Evolutionary conservation across 1,284 basidiomycete species (phyloP), one percentile per base, ranked within the genome.

Genomic region (Moesziomyces parantarcticus): DNA sequence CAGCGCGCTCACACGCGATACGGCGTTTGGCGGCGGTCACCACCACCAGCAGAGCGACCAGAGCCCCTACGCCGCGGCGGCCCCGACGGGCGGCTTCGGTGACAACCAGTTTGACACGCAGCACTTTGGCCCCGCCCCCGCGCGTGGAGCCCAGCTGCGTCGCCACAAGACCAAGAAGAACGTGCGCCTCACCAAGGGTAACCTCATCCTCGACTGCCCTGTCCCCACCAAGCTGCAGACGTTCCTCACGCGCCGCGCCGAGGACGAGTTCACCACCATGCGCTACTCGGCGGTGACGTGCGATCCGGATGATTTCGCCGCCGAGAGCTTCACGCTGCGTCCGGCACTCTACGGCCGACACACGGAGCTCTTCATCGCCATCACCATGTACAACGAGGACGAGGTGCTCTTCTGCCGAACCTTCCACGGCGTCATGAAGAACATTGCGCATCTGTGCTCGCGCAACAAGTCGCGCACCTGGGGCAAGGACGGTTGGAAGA

Each of bases 401-500:
- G 96, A 98, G 77, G 86, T 93, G 32, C 63, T 98, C 13, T 96
- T 99, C 84, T 94, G 93, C 82, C 88, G 96, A 47, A 99, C 97
- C 1, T 85, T 99, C 76, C 93, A 97, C 84, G 96, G 95, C 5
- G 93, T 99, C 14, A 98, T 98, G 94, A 87, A 81, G 71, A 77
- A 80, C 77, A 82, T 80, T 56, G 76, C 78, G 1, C 67, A 78
- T 54, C 87, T 98, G 8, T 97, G 96, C 84, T 91, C 92, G 11
- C 88, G 96, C 39, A 94, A 95, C 85, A 94, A 94, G 78, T 95
- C 92, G 13, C 89, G 93, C 62, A 96, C 93, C 0, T 99, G 96
- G 97, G 96, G 96, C 4, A 89, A 90, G 8, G 93, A 97, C 57
- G 91, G 93, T 0, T 99, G 96, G 96, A 93, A 98, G 83, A 98